Evolutionary conservation across 2,329 filamentous ascomycete species (phyloP).

Genomic region (Aspergillus candidus): DNA sequence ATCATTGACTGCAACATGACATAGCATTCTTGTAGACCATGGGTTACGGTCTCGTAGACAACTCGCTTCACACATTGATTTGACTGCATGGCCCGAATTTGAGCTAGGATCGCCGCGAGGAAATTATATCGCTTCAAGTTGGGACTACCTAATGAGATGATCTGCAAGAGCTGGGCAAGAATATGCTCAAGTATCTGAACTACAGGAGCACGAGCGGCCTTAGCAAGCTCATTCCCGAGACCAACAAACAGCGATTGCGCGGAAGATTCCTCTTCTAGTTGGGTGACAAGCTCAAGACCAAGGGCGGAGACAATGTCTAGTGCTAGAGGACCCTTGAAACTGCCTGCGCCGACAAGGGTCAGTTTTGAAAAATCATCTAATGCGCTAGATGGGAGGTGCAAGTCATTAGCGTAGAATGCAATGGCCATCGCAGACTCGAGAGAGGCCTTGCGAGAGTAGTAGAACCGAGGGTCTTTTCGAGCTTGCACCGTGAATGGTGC

Average conservation of each 20-base stretch:
- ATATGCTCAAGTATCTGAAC: constrained; percentile 15
- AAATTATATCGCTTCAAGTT: constrained; percentile 14
- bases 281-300: constrained; percentile 18
- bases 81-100: constrained; percentile 14
- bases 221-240: constrained; percentile 8
- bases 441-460: constrained; percentile 14
- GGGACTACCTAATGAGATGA: constrained; percentile 15
- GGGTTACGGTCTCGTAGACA: constrained; percentile 10
- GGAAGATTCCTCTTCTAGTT: constrained; percentile 16
- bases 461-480: constrained; percentile 11
- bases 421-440: constrained; percentile 15
- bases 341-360: constrained; percentile 10
- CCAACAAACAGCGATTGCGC: background rate
- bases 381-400: constrained; percentile 6
- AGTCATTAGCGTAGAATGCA: constrained; percentile 13
- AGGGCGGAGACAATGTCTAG: constrained; percentile 18
- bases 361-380: constrained; percentile 12
- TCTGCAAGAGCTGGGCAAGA: constrained; percentile 15
- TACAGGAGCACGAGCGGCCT: constrained; percentile 11
- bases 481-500: constrained; percentile 12
- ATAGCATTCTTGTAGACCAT: no score
- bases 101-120: constrained; percentile 10
- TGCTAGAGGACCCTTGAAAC: constrained; percentile 17
- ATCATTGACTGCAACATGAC: background rate
- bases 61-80: constrained; percentile 3